These are phyloP conservation scores for Solanum chmielewskii DNA, from an alignment of 257 asterid genomes.

Conservation along the genomic window DNA sequence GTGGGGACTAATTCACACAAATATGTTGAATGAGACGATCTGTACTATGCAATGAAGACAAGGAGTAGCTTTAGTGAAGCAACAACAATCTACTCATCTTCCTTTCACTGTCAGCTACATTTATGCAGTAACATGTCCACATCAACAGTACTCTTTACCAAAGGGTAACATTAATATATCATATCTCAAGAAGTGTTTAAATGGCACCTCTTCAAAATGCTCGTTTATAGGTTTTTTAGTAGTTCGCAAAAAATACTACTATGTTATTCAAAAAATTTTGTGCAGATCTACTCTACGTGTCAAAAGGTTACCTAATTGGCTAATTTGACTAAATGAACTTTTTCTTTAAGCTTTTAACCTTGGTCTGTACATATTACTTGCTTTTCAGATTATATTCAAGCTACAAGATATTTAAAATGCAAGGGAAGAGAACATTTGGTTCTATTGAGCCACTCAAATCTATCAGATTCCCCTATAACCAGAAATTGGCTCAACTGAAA, in stretches of 20 bases:
- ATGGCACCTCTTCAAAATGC: background rate
- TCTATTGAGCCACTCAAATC: background rate
- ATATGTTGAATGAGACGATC: background rate
- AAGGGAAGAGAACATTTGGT: background rate
- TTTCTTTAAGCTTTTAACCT: background rate
- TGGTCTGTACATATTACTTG: background rate
- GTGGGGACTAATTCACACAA: background rate
- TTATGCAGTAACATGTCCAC: background rate
- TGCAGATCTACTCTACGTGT: background rate
- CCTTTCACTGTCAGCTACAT: background rate
- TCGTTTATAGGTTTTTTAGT: background rate
- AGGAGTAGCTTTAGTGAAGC: background rate
- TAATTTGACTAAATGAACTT: background rate
- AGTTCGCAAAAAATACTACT: background rate
- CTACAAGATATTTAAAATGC: background rate
- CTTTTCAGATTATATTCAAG: background rate
- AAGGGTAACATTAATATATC: background rate
- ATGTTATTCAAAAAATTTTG: background rate
- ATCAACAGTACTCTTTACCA: background rate
- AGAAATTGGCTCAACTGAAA: background rate
- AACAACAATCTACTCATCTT: background rate
- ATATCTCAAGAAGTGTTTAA: background rate
- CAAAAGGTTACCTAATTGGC: background rate
- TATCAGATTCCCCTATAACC: background rate
- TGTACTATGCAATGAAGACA: background rate